Conservation (phyloP, 1,139 yeast genomes). For the Saccharomyces pastorianus region DNA sequence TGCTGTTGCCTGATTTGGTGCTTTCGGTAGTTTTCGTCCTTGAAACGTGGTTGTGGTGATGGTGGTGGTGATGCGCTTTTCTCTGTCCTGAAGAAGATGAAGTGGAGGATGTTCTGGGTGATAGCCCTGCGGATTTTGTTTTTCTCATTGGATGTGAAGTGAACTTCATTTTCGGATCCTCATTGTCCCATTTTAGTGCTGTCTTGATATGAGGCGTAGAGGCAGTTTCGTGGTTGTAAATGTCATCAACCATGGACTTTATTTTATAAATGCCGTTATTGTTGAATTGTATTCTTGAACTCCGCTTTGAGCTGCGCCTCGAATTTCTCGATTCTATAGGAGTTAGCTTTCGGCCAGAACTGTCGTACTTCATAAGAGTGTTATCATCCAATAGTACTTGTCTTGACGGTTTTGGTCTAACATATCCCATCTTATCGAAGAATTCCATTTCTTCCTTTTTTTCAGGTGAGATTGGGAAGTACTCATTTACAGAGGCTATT, state of each 20-base stretch:
- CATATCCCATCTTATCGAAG: constrained; percentile 26
- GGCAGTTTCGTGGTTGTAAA: constrained; percentile 1
- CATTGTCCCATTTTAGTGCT: background rate
- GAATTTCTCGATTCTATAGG: constrained; percentile 18
- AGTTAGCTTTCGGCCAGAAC: constrained; percentile 14
- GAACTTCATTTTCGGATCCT: background rate
- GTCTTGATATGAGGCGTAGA: constrained; percentile 1
- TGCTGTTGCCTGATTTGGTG: constrained; percentile 1
- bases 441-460: constrained; percentile 18
- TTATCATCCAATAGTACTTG: constrained; percentile 10
- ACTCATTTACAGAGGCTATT: constrained; percentile 21
- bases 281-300: constrained; percentile 25
- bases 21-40: constrained; percentile 3
- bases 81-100: background rate
- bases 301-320: constrained; percentile 25
- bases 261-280: constrained; percentile 31
- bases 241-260: constrained; percentile 29
- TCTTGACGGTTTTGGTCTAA: constrained; percentile 26
- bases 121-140: constrained; percentile 14
- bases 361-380: constrained; percentile 10
- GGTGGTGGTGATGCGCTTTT: background rate
- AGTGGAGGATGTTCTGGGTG: background rate
- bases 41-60: background rate
- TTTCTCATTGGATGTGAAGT: constrained; percentile 12
- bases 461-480: constrained; percentile 24